Percentiles rank a stretch among this genome's conserved stretches.
phyloP scores from a whole-genome alignment of 768 basidiomycete genomes.

The Coprinellus micaceus region DNA sequence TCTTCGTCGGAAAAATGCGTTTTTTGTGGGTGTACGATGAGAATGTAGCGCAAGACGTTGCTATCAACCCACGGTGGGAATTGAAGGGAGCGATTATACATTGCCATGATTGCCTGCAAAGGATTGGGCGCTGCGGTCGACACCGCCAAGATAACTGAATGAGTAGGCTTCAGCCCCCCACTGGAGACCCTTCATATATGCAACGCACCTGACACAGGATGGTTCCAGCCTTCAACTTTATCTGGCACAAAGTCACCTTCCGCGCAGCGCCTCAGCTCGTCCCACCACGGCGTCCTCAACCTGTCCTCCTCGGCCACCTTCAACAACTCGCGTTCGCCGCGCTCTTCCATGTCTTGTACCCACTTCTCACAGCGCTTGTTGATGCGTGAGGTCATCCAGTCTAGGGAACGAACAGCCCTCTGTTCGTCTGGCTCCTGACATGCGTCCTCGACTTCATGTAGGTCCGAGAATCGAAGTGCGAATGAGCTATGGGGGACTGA shows the following conservation, averaged over 20 bases:
- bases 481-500: constrained; percentile 73
- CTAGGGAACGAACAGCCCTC: constrained; percentile 75
- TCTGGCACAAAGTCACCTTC: constrained; percentile 76
- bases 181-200: neutral
- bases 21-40: constrained; percentile 71
- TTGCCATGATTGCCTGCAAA: constrained; percentile 68
- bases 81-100: constrained; percentile 64
- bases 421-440: constrained; percentile 77
- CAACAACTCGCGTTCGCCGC: constrained; percentile 22
- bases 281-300: constrained; percentile 78
- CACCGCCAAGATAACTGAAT: constrained; percentile 72
- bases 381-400: constrained; percentile 81
- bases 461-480: constrained; percentile 73
- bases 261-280: constrained; percentile 71
- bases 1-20: constrained; percentile 76
- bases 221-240: constrained; percentile 79
- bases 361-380: constrained; percentile 59
- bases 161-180: constrained; percentile 1
- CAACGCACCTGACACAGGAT: constrained; percentile 72
- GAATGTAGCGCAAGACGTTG: constrained; percentile 64
- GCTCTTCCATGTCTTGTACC: constrained; percentile 61
- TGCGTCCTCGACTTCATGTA: constrained; percentile 66
- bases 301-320: constrained; percentile 34
- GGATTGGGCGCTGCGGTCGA: constrained; percentile 83
- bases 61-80: constrained; percentile 82